Conservation (phyloP, 2,329 filamentous ascomycete species). For the Colletotrichum trifolii region DNA sequence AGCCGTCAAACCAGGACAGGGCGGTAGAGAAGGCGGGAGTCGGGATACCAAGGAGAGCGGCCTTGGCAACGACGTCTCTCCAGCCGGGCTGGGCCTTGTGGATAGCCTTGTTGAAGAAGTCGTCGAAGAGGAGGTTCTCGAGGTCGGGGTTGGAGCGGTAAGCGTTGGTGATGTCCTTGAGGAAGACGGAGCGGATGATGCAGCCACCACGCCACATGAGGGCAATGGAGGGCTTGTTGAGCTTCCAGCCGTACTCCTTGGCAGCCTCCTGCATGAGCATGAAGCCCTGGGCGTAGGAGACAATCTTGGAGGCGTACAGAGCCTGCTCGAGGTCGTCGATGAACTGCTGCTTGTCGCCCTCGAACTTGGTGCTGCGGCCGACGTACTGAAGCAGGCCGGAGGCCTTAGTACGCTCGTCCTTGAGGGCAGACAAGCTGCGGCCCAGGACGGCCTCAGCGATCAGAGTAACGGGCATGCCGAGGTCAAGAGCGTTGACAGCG, state of each 20-base stretch:
- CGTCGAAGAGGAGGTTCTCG: conserved; percentile 97
- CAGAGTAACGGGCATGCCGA: conserved; percentile 97
- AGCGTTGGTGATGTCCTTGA: conserved; percentile 98
- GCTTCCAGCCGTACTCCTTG: conserved; percentile 96
- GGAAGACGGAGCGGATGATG: conserved; percentile 99
- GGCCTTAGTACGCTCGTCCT: conserved; percentile 89
- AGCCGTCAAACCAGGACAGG: conserved; percentile 98
- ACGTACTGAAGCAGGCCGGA: conserved; percentile 78
- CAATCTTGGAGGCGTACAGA: conserved; percentile 99
- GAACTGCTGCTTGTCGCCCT: conserved; percentile 92
- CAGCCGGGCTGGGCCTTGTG: conserved; percentile 94
- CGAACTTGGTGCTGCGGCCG: conserved; percentile 82
- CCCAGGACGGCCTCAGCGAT: conserved; percentile 98
- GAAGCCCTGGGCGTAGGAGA: conserved; percentile 99
- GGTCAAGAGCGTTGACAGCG: conserved; percentile 97
- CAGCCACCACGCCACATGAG: conserved; percentile 99
- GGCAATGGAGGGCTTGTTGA: conserved; percentile 99
- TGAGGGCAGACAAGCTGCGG: conserved; percentile 93
- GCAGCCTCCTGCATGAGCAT: conserved; percentile 99
- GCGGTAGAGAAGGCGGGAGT: conserved; percentile 97
- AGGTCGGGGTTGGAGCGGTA: conserved; percentile 95
- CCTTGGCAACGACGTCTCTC: conserved; percentile 91
- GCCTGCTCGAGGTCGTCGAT: conserved; percentile 98
- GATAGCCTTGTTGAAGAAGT: conserved; percentile 99
- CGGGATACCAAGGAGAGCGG: conserved; percentile 93